Percentiles rank a stretch among this genome's conserved stretches.
Evolutionary conservation across 441 rosid species (phyloP).

Genomic region (Aleurites moluccanus): DNA sequence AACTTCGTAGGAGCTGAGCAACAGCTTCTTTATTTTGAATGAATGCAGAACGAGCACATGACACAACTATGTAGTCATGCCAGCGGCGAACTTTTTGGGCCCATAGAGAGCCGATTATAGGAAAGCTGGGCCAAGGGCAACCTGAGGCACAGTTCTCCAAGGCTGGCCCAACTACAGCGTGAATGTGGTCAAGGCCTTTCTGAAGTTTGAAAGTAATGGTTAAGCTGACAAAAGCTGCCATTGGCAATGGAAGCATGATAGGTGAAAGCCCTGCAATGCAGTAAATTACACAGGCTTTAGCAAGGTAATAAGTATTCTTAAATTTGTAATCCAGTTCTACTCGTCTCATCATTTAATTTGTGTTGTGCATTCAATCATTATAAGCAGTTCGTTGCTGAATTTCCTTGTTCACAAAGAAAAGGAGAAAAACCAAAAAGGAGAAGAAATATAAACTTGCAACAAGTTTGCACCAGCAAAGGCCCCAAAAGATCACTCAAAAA

Average conservation of each 20-base stretch:
- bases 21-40: constrained; percentile 50
- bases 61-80: constrained; percentile 57
- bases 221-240: constrained; percentile 72
- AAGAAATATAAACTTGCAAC: background rate
- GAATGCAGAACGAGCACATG: constrained; percentile 55
- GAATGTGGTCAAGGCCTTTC: constrained; percentile 27
- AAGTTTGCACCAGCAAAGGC: constrained; percentile 2
- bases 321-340: background rate
- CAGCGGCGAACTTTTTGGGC: constrained; percentile 64
- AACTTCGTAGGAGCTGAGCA: constrained; percentile 54
- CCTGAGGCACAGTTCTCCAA: constrained; percentile 56
- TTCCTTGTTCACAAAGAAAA: background rate
- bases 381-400: background rate
- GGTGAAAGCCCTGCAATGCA: constrained; percentile 33
- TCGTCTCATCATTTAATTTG: background rate
- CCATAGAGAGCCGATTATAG: constrained; percentile 61
- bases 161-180: constrained; percentile 62
- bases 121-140: constrained; percentile 51
- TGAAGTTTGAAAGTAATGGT: constrained; percentile 66
- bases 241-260: constrained; percentile 56
- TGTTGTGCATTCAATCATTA: background rate
- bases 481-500: background rate
- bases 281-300: constrained; percentile 11
- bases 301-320: constrained; percentile 1
- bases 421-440: background rate